phyloP scores from a whole-genome alignment of 305 asterid species.

The Fraxinus velutina region DNA sequence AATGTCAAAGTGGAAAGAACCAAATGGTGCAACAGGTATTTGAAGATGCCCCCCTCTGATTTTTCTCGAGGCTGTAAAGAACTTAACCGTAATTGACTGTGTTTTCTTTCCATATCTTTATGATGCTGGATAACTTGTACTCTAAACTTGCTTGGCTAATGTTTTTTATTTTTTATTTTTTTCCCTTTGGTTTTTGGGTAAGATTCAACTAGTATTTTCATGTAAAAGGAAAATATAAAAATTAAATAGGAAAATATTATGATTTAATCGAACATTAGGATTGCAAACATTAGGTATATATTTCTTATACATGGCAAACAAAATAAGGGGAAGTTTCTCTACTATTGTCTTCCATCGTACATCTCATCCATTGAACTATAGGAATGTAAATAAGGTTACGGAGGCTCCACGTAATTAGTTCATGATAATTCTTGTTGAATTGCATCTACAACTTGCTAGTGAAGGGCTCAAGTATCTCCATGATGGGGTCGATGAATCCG shows the following conservation, averaged over 20 bases:
- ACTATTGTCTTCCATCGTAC: neutral
- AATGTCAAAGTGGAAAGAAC: constrained; percentile 98
- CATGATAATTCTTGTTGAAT: neutral
- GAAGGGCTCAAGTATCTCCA: neutral
- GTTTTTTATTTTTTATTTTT: neutral
- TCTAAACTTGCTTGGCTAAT: neutral
- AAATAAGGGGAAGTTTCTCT: neutral
- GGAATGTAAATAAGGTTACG: neutral
- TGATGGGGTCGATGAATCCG: neutral
- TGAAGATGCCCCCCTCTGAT: constrained; percentile 1
- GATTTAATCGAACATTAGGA: neutral
- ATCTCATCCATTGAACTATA: neutral
- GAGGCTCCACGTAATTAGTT: neutral
- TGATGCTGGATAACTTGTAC: neutral
- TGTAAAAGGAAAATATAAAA: neutral
- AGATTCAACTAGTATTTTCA: neutral
- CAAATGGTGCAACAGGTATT: constrained; percentile 90
- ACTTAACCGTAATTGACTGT: neutral
- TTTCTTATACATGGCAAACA: neutral
- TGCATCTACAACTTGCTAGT: neutral
- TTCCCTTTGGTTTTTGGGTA: neutral
- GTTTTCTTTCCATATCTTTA: neutral
- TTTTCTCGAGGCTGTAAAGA: neutral
- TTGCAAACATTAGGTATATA: neutral
- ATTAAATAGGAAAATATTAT: neutral